Base-by-base conservation (phyloP, 78 protist species). In the Cyanophora paradoxa region DNA sequence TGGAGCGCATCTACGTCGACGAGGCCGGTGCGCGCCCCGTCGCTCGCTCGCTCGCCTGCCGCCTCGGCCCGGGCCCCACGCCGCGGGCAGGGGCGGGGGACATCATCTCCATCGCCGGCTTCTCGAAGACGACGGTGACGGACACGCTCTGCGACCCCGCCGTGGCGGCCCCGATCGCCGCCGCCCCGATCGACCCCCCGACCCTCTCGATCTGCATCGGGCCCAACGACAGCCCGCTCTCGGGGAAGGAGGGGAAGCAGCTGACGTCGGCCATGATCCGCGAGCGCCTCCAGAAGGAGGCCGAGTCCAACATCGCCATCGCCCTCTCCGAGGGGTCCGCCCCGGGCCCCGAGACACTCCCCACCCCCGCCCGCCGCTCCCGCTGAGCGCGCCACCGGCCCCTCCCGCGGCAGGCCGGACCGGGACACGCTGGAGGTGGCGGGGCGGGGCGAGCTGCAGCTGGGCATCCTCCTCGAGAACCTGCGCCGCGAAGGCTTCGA, bases 401-500 rank as follows among this genome's bases (percentile, higher is more conserved):
- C 10, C 10, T 42, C 48, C 48, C 22, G 6, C 10, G 48, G 48
- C 6, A 42, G 48, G 48, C 10, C 10, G 6, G 6, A 6, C 48
- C 48, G 48, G 48, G 48, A 42, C 22, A 6, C 6, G 72, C 8
- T 50, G 2, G 26, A 71, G 54, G 72, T 78, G 17, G 28, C 58
- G 67, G 95, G 92, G 37, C 62, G 95, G 14, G 95, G 93, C 36
- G 92, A 85, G 56, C 70, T 89, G 63, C 93, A 89, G 65, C 81
- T 89, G 0, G 94, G 93, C 50, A 82, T 92, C 44, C 80, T 92
- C 13, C 73, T 92, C 44, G 96, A 92, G 42, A 81, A 77, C 44
- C 85, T 92, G 96, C 82, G 96, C 37, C 78, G 96, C 26, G 94
- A 92, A 37, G 96, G 96, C 66, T 85, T 83, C 48, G 96, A 92